A percentile compares a stretch with the other conserved stretches of the same genome.
phyloP scores from a whole-genome alignment of 345 rosid species.

The Atalantia buxifolia region DNA sequence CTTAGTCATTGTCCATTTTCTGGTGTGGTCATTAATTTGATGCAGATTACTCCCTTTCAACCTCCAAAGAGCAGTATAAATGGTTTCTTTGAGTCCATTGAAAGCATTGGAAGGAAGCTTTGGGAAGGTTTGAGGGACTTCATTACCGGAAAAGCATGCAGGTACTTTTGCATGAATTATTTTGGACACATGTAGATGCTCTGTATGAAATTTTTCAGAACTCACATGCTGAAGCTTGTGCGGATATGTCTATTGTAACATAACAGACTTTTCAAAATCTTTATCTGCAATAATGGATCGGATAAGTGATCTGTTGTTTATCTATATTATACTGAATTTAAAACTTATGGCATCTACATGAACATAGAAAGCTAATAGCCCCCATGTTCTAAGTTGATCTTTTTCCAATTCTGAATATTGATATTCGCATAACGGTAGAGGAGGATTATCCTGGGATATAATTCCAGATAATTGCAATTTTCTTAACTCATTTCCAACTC shows the following conservation, averaged over 20 bases:
- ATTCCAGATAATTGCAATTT: not conserved
- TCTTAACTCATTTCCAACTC: not conserved
- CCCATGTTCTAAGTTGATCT: not conserved
- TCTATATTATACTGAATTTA: not conserved
- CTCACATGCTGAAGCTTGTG: not conserved
- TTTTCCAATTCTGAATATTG: not conserved
- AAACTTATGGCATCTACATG: not conserved
- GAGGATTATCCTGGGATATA: not conserved
- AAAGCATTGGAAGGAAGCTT: conserved; percentile 45
- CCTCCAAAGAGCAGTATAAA: conserved; percentile 48
- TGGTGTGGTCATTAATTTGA: not conserved
- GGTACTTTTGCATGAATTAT: conserved; percentile 33
- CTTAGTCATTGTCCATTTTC: not conserved
- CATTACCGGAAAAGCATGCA: conserved; percentile 80
- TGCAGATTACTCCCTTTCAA: conserved; percentile 67
- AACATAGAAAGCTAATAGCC: not conserved
- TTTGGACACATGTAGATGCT: not conserved
- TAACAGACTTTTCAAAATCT: not conserved
- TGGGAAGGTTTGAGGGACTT: conserved; percentile 71
- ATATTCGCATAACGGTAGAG: not conserved
- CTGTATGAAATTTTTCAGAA: not conserved
- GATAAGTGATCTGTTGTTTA: not conserved
- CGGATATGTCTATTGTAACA: not conserved
- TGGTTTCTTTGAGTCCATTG: conserved; percentile 72
- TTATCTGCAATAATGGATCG: not conserved